These are phyloP conservation scores for Rhizopogon vinicolor DNA, from an alignment of 768 basidiomycete species.

Conservation along the genomic window DNA sequence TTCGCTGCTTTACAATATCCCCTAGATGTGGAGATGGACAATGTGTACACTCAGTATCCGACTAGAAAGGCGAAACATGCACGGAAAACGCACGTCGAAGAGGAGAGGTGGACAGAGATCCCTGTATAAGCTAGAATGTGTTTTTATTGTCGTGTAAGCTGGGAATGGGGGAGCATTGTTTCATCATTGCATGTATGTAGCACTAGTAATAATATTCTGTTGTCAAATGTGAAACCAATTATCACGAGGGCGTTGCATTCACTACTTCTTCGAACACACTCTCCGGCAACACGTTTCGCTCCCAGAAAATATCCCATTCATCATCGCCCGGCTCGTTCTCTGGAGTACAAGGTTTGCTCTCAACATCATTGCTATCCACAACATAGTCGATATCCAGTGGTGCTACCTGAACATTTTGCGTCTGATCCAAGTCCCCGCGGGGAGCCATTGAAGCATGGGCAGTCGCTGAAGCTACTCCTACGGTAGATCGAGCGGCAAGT, in stretches of 20 bases:
- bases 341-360: slow-evolving; percentile 14
- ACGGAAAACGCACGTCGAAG: not conserved
- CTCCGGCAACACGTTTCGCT: slow-evolving; percentile 36
- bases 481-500: not conserved
- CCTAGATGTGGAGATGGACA: slow-evolving; percentile 13
- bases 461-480: not conserved
- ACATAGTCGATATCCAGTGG: slow-evolving; percentile 33
- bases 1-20: slow-evolving; percentile 18
- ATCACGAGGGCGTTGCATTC: not conserved
- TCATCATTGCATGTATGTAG: slow-evolving; percentile 2
- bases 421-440: not conserved
- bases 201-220: not conserved
- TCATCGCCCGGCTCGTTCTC: slow-evolving; percentile 29
- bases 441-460: not conserved
- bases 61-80: slow-evolving; percentile 10
- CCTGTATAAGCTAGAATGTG: slow-evolving; percentile 2
- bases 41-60: slow-evolving; percentile 10
- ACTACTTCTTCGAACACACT: slow-evolving; percentile 18
- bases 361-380: slow-evolving; percentile 20
- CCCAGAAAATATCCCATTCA: slow-evolving; percentile 49
- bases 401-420: slow-evolving; percentile 18
- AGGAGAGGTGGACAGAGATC: slow-evolving; percentile 18
- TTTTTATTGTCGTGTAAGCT: not conserved
- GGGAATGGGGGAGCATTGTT: slow-evolving; percentile 5
- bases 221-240: not conserved